Evolutionary conservation across 1,284 basidiomycete genomes (phyloP), one percentile per base, ranked within the genome.

Genomic region (Papiliotrema nemorosa): DNA sequence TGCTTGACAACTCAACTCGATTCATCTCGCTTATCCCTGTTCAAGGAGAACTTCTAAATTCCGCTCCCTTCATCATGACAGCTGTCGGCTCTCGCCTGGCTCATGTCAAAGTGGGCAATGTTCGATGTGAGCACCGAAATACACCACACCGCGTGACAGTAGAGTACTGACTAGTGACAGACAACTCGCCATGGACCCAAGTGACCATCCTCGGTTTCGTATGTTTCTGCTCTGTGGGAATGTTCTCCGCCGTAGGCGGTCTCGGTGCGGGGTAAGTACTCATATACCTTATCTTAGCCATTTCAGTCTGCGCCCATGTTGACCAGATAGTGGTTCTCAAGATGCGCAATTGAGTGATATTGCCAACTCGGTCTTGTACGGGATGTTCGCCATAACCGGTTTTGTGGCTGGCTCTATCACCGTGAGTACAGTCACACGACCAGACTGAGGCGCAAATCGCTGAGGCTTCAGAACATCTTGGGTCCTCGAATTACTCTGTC

Each of bases 211-310:
- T 79, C 48, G 77, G 77, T 53, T 73, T 78, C 29, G 77, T 77
- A 36, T 76, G 74, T 63, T 79, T 66, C 59, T 72, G 63, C 37
- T 62, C 77, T 13, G 73, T 77, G 25, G 80, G 81, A 50, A 78
- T 81, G 75, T 81, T 79, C 75, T 78, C 76, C 50, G 80, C 80
- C 18, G 67, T 80, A 37, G 68, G 70, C 45, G 77, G 77, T 62
- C 65, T 80, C 37, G 78, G 78, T 50, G 79, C 78, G 10, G 78
- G 78, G 61, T 61, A 24, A 46, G 59, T 58, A 13, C 18, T 21
- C 22, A 20, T 14, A n/a, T n/a, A n/a, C n/a, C n/a, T n/a, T n/a
- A 31, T 18, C 44, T 21, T 24, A 9, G 35, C 2, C 38, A 22
- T 20, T 12, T 10, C n/a, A 33, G 31, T 12, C 40, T 36, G n/a